Evolutionary conservation across 1,284 basidiomycete species (phyloP).

Genomic region (Apiotrichum siamense): DNA sequence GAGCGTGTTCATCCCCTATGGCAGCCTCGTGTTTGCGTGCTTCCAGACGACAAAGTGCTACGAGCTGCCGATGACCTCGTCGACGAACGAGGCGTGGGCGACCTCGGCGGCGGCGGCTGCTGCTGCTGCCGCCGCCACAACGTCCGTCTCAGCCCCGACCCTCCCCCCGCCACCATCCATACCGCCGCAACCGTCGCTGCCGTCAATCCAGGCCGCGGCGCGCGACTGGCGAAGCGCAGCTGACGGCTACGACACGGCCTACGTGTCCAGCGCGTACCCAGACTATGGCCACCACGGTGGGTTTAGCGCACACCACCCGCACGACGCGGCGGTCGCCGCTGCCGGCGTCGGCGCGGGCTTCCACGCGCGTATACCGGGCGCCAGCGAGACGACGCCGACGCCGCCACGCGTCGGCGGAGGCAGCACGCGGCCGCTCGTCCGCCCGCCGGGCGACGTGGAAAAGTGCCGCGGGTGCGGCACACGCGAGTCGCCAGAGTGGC

Average conservation of each 20-base stretch:
- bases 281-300: not conserved
- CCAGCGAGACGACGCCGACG: constrained; percentile 1
- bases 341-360: constrained; percentile 1
- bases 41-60: constrained; percentile 57
- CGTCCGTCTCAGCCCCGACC: not conserved
- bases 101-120: not conserved
- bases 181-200: not conserved
- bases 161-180: not conserved
- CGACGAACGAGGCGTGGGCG: not conserved
- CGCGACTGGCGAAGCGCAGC: not conserved
- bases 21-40: constrained; percentile 54
- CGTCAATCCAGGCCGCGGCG: not conserved
- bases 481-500: constrained; percentile 85
- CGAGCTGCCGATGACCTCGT: constrained; percentile 3
- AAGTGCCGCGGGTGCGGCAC: constrained; percentile 77
- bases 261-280: not conserved
- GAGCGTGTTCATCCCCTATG: constrained; percentile 90
- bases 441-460: constrained; percentile 63
- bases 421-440: constrained; percentile 25
- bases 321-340: constrained; percentile 1
- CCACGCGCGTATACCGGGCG: constrained; percentile 1
- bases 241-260: not conserved
- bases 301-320: too few relatives aligned
- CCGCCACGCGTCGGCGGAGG: constrained; percentile 4
- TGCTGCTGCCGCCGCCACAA: not conserved